Base-by-base conservation (phyloP, 2,329 filamentous ascomycete genomes). In the Allantophomopsis lycopodina region DNA sequence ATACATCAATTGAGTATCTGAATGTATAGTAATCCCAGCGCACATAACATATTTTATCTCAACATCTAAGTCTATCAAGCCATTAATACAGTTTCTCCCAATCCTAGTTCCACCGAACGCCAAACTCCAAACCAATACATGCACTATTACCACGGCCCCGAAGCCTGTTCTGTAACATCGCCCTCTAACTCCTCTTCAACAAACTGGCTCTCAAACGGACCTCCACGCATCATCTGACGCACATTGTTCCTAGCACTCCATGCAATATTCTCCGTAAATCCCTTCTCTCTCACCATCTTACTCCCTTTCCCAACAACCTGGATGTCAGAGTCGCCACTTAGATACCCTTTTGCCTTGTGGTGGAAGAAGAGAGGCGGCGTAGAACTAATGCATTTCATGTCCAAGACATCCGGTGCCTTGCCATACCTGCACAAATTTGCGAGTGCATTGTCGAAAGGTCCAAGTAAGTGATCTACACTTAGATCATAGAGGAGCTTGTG, bases 401-500 rank as follows among this genome's bases (percentile, higher is more conserved):
- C 49, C 20, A 57, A 46, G 7, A 44, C 44, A 11, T 51, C 52
- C 32, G n/a, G n/a, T 8, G 14, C 16, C 2, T 53, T 48, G 0
- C 48, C 48, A n/a, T 53, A 46, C 34, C 55, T 46, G 35, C 55
- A 59, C 21, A 58, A 41, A 7, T 44, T 47, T 5, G 55, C 54
- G 0, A 59, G 48, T 5, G 54, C 50, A 36, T 59, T 58, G 37
- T 60, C 57, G 33, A 59, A 57, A 0, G 55, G 46, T 0, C 49
- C 52, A 0, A 37, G 39, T 2, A 57, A 46, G 21, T 51, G 50
- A 43, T 59, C 54, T 2, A 48, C 37, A 42, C 73, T 73, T 6
- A 79, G 61, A 47, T 77, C 73, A 57, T 71, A 77, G 40, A 73
- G 67, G 13, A 78, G 71, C 55, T 78, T 78, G 47, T 72, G 66